A percentile compares a stretch with the other conserved stretches of the same genome.
Conservation (phyloP, 164 flowering plant species). For the Magnolia officinalis region DNA sequence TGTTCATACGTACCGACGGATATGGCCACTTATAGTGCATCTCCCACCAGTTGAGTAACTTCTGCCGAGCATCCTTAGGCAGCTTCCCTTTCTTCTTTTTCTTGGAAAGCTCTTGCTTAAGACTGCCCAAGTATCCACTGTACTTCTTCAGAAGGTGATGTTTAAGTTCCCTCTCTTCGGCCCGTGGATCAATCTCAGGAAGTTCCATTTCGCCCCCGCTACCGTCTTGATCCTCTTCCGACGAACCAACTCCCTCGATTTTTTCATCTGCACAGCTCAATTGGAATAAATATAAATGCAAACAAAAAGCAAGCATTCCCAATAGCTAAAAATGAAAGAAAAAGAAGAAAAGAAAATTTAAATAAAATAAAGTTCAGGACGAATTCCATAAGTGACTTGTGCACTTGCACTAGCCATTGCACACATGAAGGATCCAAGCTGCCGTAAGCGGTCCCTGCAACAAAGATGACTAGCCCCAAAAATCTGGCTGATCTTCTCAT, state of each 20-base stretch:
- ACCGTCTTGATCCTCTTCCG: conserved; percentile 78
- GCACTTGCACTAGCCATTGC: too few relatives aligned
- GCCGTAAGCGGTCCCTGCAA: too few relatives aligned
- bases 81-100: conserved; percentile 87
- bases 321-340: not conserved
- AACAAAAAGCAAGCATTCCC: not conserved
- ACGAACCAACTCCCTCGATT: conserved; percentile 68
- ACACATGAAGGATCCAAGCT: too few relatives aligned
- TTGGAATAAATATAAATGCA: not conserved
- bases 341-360: not conserved
- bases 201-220: conserved; percentile 72
- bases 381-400: too few relatives aligned
- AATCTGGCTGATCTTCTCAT: too few relatives aligned
- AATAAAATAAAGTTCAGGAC: too few relatives aligned
- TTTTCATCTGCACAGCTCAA: conserved; percentile 48
- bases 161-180: conserved; percentile 82
- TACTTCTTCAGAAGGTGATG: conserved; percentile 75
- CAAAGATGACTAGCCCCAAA: too few relatives aligned
- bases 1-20: conserved; percentile 54
- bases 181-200: conserved; percentile 75
- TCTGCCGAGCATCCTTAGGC: conserved; percentile 88
- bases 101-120: conserved; percentile 89
- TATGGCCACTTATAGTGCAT: conserved; percentile 92
- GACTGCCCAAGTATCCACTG: conserved; percentile 83
- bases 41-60: conserved; percentile 90